Percentiles rank a stretch among this genome's conserved stretches.
These are phyloP conservation scores for Coemansia umbellata DNA, from an alignment of 192 early-diverging fungal species.

Conservation along the genomic window DNA sequence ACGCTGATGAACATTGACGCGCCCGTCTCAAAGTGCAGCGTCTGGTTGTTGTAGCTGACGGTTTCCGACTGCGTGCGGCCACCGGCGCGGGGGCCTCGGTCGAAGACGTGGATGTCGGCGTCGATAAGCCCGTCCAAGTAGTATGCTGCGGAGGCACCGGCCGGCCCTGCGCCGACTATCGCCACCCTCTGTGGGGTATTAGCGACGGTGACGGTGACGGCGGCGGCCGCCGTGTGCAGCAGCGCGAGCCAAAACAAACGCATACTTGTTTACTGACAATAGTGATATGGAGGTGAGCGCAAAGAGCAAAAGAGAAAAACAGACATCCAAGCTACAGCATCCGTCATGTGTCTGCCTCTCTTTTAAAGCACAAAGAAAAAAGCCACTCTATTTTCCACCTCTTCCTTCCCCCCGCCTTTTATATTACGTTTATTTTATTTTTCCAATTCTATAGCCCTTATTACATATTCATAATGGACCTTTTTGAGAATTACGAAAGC, in stretches of 20 bases:
- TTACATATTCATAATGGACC: neutral
- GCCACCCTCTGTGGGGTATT: constrained; percentile 6
- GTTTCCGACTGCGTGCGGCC: constrained; percentile 18
- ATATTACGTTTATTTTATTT: neutral
- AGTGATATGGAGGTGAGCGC: too few species aligned
- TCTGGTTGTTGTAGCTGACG: constrained; percentile 10
- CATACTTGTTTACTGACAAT: neutral
- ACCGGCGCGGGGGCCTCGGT: constrained; percentile 8
- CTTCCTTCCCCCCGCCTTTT: neutral
- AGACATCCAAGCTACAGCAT: neutral
- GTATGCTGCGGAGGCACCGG: constrained; percentile 13
- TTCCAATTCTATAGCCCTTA: neutral
- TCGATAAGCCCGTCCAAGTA: constrained; percentile 4
- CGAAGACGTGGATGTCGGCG: constrained; percentile 27
- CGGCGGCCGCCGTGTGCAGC: neutral
- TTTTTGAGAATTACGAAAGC: constrained; percentile 10
- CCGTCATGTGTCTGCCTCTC: too few species aligned
- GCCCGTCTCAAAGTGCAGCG: constrained; percentile 22
- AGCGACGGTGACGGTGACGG: neutral
- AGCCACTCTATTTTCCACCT: neutral
- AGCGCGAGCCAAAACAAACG: neutral
- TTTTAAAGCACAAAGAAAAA: neutral
- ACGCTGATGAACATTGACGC: constrained; percentile 34
- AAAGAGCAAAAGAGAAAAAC: neutral
- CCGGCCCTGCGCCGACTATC: constrained; percentile 14